These are phyloP conservation scores for Aspergillus cavernicola DNA, from an alignment of 495 filamentous ascomycete genomes.

Conservation along the genomic window DNA sequence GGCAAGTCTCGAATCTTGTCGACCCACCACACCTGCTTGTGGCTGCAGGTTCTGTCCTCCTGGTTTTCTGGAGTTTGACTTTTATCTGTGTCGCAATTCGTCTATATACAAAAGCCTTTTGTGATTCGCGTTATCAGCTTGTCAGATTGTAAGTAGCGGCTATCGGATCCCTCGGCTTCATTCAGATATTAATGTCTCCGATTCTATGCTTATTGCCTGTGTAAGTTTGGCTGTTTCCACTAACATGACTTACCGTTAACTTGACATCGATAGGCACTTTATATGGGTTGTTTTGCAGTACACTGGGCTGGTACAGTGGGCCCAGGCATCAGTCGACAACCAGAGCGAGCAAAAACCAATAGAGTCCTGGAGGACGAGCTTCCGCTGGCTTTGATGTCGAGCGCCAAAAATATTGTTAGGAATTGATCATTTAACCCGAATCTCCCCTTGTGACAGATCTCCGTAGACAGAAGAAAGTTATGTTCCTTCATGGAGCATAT, in stretches of 20 bases:
- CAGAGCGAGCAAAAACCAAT: no score
- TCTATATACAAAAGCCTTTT: constrained; percentile 1
- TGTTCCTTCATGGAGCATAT: no score
- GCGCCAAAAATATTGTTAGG: no score
- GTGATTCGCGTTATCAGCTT: background rate
- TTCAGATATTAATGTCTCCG: background rate
- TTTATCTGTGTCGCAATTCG: background rate
- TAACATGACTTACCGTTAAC: background rate
- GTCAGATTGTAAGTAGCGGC: constrained; percentile 2
- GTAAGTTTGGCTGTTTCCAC: background rate
- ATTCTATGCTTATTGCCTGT: background rate
- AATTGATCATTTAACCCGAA: no score
- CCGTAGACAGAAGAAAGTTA: no score
- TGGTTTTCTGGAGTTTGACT: background rate
- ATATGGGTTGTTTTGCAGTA: background rate
- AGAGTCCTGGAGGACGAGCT: no score
- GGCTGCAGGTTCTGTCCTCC: background rate
- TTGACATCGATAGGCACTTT: background rate
- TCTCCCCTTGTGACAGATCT: no score
- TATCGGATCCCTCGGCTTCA: background rate
- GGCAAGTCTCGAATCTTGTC: background rate
- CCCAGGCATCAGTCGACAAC: no score
- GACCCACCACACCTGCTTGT: background rate
- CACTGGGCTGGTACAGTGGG: no score
- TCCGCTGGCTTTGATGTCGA: no score